Evolutionary conservation across 768 basidiomycete genomes (phyloP).

Genomic region (Botryobasidium botryosum): DNA sequence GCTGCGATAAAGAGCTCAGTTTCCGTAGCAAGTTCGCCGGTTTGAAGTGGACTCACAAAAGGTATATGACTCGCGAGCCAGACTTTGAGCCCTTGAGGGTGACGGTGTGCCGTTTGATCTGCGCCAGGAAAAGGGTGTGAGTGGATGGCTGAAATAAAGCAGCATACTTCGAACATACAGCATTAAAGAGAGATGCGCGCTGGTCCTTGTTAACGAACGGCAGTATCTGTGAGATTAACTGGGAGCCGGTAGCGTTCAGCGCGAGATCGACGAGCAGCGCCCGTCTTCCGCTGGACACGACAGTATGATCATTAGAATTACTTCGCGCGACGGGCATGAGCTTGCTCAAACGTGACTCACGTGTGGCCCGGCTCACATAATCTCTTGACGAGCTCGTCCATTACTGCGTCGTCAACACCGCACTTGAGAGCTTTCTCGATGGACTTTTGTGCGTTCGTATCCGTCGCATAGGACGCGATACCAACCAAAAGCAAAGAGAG

Average conservation of each 20-base stretch:
- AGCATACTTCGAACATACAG: constrained; percentile 17
- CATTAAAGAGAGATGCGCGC: constrained; percentile 63
- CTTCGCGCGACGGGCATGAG: too few species aligned
- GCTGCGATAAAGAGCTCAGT: background rate
- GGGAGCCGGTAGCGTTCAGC: constrained; percentile 68
- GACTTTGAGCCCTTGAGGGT: constrained; percentile 84
- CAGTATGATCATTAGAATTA: too few species aligned
- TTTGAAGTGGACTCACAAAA: constrained; percentile 27
- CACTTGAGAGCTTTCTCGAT: constrained; percentile 78
- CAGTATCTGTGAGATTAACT: constrained; percentile 66
- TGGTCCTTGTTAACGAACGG: constrained; percentile 79
- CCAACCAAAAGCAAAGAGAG: constrained; percentile 61
- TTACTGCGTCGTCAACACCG: constrained; percentile 49
- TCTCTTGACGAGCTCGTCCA: constrained; percentile 55
- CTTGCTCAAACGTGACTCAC: constrained; percentile 23
- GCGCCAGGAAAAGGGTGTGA: background rate
- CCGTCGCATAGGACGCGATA: constrained; percentile 63
- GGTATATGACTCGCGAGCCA: constrained; percentile 82
- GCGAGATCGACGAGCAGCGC: constrained; percentile 80
- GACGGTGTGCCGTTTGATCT: constrained; percentile 69
- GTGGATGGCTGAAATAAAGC: background rate
- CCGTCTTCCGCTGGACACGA: constrained; percentile 36
- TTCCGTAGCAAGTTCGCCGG: background rate
- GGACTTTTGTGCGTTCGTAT: constrained; percentile 77
- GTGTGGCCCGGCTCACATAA: constrained; percentile 80